Evolutionary conservation across 306 rosid species (phyloP).

Genomic region (Cicer chorassanicum): DNA sequence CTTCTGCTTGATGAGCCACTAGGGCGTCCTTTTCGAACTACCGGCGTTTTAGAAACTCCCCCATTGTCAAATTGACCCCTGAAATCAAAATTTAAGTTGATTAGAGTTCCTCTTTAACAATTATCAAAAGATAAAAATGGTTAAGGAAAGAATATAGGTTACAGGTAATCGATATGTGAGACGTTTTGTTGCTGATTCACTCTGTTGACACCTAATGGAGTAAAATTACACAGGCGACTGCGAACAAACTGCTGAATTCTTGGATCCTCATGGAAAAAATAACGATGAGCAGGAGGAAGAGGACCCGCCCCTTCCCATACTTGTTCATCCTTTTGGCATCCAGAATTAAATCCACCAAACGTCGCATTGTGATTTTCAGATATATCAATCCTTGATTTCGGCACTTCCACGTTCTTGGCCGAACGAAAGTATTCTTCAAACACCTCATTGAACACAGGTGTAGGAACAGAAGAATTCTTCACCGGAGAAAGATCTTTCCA

Average conservation of each 20-base stretch:
- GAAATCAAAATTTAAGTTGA: conserved; percentile 34
- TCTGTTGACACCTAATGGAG: conserved; percentile 62
- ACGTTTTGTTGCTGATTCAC: conserved; percentile 56
- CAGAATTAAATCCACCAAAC: conserved; percentile 37
- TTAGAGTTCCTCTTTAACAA: conserved; percentile 1
- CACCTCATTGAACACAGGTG: conserved; percentile 83
- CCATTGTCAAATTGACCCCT: conserved; percentile 83
- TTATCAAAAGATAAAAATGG: conserved; percentile 15
- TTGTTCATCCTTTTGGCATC: conserved; percentile 51
- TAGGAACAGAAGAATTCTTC: conserved; percentile 62
- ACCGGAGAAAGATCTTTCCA: conserved; percentile 71
- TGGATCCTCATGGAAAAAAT: conserved; percentile 75
- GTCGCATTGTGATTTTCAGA: conserved; percentile 20
- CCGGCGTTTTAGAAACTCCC: conserved; percentile 57
- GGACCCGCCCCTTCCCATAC: conserved; percentile 52
- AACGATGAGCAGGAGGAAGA: conserved; percentile 70
- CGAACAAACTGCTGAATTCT: conserved; percentile 69
- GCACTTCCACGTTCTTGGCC: conserved; percentile 45
- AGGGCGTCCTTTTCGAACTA: conserved; percentile 43
- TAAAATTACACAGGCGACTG: conserved; percentile 61
- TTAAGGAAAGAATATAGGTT: conserved; percentile 16
- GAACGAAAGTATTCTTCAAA: conserved; percentile 68
- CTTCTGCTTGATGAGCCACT: conserved; percentile 54
- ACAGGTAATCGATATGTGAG: conserved; percentile 86
- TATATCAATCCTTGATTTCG: conserved; percentile 38